Evolutionary conservation across 495 filamentous ascomycete genomes (phyloP).

Genomic region (Aspergillus kassunensis): DNA sequence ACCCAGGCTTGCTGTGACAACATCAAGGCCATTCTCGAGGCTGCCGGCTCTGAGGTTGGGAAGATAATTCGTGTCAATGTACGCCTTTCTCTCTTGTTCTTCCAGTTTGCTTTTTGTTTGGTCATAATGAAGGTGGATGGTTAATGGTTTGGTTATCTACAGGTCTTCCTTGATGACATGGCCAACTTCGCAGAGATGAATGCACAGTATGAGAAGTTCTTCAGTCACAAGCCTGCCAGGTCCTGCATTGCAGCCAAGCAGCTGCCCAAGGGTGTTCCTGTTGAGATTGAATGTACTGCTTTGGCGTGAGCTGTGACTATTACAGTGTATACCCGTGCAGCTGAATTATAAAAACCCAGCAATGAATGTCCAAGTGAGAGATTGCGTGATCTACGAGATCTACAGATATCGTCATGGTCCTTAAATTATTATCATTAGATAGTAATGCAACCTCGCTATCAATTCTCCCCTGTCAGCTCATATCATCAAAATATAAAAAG

Average conservation of each 20-base stretch:
- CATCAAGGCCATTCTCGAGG: conserved; percentile 70
- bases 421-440: conserved; percentile 6
- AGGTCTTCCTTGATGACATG: conserved; percentile 85
- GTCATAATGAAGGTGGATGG: background rate
- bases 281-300: conserved; percentile 90
- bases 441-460: background rate
- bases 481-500: conserved; percentile 6
- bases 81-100: conserved; percentile 45
- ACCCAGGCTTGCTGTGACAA: conserved; percentile 72
- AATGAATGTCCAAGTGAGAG: too few species aligned
- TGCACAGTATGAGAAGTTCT: conserved; percentile 80
- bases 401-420: background rate
- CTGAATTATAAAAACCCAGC: background rate
- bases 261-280: conserved; percentile 82
- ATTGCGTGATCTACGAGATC: background rate
- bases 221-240: conserved; percentile 82
- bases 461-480: background rate
- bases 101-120: background rate
- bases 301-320: conserved; percentile 36
- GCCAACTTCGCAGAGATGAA: conserved; percentile 84
- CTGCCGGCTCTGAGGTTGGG: conserved; percentile 68
- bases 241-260: conserved; percentile 90
- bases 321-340: background rate
- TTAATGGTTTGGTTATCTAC: too few species aligned
- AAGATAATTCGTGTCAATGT: conserved; percentile 74